Evolutionary conservation across 768 basidiomycete species (phyloP).

Genomic region (Candolleomyces eurysporus): DNA sequence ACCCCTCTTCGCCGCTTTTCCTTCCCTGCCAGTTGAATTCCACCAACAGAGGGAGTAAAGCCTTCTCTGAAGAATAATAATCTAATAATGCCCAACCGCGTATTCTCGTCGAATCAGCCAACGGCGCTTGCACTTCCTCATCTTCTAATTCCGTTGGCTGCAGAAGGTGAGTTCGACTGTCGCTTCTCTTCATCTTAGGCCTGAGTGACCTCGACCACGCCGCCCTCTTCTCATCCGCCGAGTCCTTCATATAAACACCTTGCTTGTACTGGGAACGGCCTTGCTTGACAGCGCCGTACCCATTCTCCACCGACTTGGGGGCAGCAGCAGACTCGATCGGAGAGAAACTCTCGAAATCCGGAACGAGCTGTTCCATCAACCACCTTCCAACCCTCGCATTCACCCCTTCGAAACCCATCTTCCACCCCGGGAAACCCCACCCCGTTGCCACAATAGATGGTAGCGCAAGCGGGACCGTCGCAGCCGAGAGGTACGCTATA

Average conservation of each 20-base stretch:
- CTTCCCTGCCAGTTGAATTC: constrained; percentile 75
- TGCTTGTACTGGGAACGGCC: not conserved
- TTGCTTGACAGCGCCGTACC: not conserved
- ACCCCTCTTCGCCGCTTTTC: constrained; percentile 40
- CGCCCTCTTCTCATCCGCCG: constrained; percentile 9
- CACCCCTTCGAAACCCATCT: constrained; percentile 83
- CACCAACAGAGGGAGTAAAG: constrained; percentile 62
- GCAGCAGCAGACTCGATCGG: not conserved
- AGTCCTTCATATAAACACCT: constrained; percentile 6
- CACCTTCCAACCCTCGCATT: constrained; percentile 74
- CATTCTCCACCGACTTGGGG: not conserved
- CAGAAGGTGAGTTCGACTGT: not conserved
- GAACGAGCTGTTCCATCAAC: constrained; percentile 56
- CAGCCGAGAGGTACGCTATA: constrained; percentile 80
- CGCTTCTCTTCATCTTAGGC: constrained; percentile 11
- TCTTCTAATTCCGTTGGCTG: not conserved
- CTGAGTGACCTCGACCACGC: not conserved
- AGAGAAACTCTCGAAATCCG: constrained; percentile 1
- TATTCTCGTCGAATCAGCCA: constrained; percentile 40
- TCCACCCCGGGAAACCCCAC: constrained; percentile 76
- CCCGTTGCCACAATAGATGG: constrained; percentile 79
- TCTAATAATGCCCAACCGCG: constrained; percentile 80
- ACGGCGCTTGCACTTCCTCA: not conserved
- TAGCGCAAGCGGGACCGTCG: constrained; percentile 76
- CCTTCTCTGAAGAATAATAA: constrained; percentile 58